Conservation (phyloP, 78 protist species). For the Cavenderia fasciculata region DNA sequence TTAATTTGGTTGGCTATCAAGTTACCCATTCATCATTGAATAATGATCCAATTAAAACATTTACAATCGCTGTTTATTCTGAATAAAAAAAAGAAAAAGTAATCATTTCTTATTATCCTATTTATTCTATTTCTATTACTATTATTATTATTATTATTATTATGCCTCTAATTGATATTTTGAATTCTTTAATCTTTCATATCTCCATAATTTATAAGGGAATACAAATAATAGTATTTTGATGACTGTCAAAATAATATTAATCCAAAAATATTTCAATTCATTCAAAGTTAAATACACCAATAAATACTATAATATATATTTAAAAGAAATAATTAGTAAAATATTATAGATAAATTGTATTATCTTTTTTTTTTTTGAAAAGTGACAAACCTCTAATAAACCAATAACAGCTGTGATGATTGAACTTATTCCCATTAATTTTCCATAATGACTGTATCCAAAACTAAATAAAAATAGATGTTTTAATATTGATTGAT, state of each 20-base stretch:
- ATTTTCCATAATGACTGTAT: slow-evolving; percentile 65
- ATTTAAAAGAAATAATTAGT: neutral
- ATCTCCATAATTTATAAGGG: neutral
- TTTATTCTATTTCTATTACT: too few species aligned
- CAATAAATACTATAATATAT: slow-evolving; percentile 13
- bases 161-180: too few species aligned
- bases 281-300: slow-evolving; percentile 18
- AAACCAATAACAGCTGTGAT: slow-evolving; percentile 57
- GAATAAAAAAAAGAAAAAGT: too few species aligned
- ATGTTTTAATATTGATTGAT: neutral
- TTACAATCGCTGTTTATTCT: too few species aligned
- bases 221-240: neutral
- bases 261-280: slow-evolving; percentile 2
- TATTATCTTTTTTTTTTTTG: neutral
- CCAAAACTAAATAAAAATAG: slow-evolving; percentile 20
- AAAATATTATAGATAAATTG: neutral
- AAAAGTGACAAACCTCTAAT: slow-evolving; percentile 34
- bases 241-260: neutral
- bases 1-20: too few species aligned
- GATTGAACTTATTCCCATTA: slow-evolving; percentile 50
- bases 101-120: too few species aligned
- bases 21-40: too few species aligned
- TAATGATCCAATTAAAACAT: too few species aligned
- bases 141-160: too few species aligned
- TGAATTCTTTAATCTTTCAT: too few species aligned